phyloP scores from a whole-genome alignment of 208 protist species.

The Acanthamoeba rhysodes region DNA sequence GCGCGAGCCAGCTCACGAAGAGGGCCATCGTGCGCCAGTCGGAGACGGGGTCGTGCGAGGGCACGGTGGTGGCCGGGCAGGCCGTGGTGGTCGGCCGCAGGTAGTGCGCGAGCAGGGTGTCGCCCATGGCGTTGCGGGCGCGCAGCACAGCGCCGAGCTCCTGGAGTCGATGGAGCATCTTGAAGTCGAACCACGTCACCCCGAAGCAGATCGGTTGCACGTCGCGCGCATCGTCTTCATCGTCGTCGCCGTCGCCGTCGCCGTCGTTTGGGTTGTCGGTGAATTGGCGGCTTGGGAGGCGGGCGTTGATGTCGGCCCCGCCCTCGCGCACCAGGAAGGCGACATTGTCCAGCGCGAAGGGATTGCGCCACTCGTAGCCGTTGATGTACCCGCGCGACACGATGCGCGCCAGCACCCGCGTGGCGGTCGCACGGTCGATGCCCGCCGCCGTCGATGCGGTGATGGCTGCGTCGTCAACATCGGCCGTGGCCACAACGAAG shows the following conservation, averaged over 20 bases:
- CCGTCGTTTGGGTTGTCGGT: neutral
- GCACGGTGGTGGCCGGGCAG: neutral
- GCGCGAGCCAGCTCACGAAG: neutral
- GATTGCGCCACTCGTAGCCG: neutral
- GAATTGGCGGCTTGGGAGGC: neutral
- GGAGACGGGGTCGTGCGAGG: neutral
- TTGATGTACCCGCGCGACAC: neutral
- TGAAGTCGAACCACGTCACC: slow-evolving; percentile 22
- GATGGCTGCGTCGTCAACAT: neutral
- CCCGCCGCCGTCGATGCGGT: neutral
- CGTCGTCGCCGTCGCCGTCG: neutral
- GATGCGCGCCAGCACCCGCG: neutral
- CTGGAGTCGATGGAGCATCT: neutral
- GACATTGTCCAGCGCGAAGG: neutral
- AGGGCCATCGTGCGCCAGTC: neutral
- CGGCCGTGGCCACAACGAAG: neutral
- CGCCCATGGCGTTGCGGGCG: slow-evolving; percentile 16
- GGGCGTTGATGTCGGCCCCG: slow-evolving; percentile 19
- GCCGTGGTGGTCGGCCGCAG: neutral
- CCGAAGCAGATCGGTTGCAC: neutral
- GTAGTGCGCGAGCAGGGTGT: neutral
- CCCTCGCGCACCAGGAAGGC: neutral
- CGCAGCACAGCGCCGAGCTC: neutral
- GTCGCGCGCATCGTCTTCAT: neutral
- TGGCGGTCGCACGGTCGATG: neutral